These are phyloP conservation scores for Marsdenia floribunda DNA, from an alignment of 257 asterid species.

Conservation along the genomic window DNA sequence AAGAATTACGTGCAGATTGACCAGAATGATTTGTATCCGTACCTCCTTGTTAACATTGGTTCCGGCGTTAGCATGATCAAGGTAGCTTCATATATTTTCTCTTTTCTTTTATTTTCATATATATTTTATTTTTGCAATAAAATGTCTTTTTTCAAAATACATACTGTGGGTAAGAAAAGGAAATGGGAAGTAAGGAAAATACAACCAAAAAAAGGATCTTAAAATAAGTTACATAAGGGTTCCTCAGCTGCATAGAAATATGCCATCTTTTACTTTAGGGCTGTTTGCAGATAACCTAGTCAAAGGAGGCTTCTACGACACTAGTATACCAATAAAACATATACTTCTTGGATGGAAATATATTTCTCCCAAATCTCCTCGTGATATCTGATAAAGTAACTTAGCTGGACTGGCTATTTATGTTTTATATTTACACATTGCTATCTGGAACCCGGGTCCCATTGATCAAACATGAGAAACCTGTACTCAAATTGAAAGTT, in stretches of 20 bases:
- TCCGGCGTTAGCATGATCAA: slow-evolving; percentile 99
- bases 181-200: neutral
- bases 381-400: neutral
- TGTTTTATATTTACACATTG: neutral
- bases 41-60: slow-evolving; percentile 91
- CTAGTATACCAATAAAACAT: neutral
- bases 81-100: slow-evolving; percentile 36
- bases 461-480: neutral
- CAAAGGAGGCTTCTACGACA: neutral
- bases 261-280: neutral
- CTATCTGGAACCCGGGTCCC: neutral
- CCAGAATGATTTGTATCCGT: slow-evolving; percentile 86
- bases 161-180: neutral
- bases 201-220: neutral
- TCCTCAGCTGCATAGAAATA: neutral
- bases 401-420: neutral
- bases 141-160: neutral
- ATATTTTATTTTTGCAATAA: neutral
- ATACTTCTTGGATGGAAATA: neutral
- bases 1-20: slow-evolving; percentile 73
- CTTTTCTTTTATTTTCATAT: too few species aligned
- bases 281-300: neutral
- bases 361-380: neutral
- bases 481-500: neutral
- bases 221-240: neutral